A percentile compares a stretch with the other conserved stretches of the same genome.
phyloP scores from a whole-genome alignment of 1,139 yeast species.

The Geotrichum bryndzae region DNA sequence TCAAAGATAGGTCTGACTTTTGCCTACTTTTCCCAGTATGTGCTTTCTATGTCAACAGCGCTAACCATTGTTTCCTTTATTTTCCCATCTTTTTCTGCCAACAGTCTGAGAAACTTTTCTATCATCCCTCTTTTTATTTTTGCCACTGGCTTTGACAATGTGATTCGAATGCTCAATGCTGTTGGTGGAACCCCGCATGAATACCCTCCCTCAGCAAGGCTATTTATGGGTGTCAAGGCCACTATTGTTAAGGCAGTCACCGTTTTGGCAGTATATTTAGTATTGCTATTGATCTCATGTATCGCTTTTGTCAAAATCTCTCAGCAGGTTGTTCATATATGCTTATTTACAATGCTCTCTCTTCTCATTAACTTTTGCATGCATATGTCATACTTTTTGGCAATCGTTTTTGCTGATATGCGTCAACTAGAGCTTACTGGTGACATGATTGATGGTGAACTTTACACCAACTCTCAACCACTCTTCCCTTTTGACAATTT shows the following conservation, averaged over 20 bases:
- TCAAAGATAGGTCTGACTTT: slow-evolving; percentile 54
- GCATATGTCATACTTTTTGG: slow-evolving; percentile 57
- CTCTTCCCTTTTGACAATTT: not conserved
- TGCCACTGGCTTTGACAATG: slow-evolving; percentile 42
- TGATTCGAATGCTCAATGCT: slow-evolving; percentile 41
- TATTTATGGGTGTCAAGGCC: slow-evolving; percentile 36
- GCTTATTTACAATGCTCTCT: slow-evolving; percentile 41
- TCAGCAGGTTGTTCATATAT: slow-evolving; percentile 37
- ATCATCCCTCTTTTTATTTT: slow-evolving; percentile 40
- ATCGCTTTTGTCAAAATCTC: slow-evolving; percentile 22
- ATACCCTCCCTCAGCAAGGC: slow-evolving; percentile 35
- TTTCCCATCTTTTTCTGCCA: slow-evolving; percentile 28
- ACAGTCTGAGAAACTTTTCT: slow-evolving; percentile 23
- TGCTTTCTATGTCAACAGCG: slow-evolving; percentile 45
- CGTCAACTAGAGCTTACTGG: slow-evolving; percentile 58
- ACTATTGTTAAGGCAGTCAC: slow-evolving; percentile 37
- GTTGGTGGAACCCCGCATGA: slow-evolving; percentile 43
- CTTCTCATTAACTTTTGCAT: slow-evolving; percentile 51
- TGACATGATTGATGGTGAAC: slow-evolving; percentile 23
- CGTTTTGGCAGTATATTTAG: slow-evolving; percentile 27
- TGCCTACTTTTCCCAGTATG: slow-evolving; percentile 53
- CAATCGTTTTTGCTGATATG: slow-evolving; percentile 61
- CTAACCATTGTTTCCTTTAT: slow-evolving; percentile 45
- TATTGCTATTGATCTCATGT: slow-evolving; percentile 29
- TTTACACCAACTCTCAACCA: not conserved